Conservation (phyloP, 805 yeast genomes). For the Saturnispora gosingensis region DNA sequence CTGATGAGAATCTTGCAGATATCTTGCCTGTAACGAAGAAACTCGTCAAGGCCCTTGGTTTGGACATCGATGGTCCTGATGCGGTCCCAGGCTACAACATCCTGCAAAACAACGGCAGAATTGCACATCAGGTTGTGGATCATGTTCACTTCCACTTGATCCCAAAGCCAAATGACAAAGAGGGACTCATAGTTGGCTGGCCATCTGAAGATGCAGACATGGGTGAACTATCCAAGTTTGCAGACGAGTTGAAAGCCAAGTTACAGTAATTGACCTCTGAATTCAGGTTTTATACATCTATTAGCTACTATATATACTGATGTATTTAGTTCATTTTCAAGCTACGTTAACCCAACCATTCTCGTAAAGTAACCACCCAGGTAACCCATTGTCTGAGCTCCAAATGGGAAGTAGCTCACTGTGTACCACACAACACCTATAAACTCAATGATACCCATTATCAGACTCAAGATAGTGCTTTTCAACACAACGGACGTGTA, state of each 20-base stretch:
- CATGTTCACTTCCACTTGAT: slow-evolving; percentile 96
- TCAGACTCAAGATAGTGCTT: slow-evolving; percentile 65
- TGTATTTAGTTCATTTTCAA: background rate
- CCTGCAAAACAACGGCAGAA: slow-evolving; percentile 86
- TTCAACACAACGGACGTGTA: slow-evolving; percentile 65
- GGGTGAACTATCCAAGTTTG: slow-evolving; percentile 58
- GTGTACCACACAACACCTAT: slow-evolving; percentile 87
- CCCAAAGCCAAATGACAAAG: slow-evolving; percentile 65
- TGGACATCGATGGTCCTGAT: slow-evolving; percentile 51
- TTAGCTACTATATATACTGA: background rate
- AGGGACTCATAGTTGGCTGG: slow-evolving; percentile 90
- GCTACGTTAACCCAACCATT: slow-evolving; percentile 32
- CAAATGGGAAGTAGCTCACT: slow-evolving; percentile 91
- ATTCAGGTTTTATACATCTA: background rate
- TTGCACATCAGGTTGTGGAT: slow-evolving; percentile 92
- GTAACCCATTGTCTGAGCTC: slow-evolving; percentile 61
- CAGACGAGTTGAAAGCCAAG: slow-evolving; percentile 47
- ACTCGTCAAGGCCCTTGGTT: slow-evolving; percentile 61
- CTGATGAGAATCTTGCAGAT: slow-evolving; percentile 85
- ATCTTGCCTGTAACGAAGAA: slow-evolving; percentile 83
- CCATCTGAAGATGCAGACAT: slow-evolving; percentile 79
- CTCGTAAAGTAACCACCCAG: slow-evolving; percentile 28
- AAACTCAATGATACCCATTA: slow-evolving; percentile 68
- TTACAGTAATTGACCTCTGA: slow-evolving; percentile 11
- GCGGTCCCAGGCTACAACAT: slow-evolving; percentile 72